These are phyloP conservation scores for Fusarium odoratissimum DNA, from an alignment of 2,329 filamentous ascomycete species.

Conservation along the genomic window DNA sequence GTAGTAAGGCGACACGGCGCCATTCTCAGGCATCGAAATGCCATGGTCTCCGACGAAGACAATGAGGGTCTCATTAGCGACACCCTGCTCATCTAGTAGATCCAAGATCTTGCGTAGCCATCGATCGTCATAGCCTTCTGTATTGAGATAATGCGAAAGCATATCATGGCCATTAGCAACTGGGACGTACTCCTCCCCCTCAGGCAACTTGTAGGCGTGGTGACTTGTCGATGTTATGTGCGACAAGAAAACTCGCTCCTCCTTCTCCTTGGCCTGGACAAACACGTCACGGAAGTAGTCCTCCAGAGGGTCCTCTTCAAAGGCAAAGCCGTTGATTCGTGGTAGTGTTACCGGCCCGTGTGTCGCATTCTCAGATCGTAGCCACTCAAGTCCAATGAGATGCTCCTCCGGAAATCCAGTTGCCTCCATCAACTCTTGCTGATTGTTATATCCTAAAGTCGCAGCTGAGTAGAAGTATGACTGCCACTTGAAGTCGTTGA, in stretches of 20 bases:
- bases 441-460: constrained; percentile 49
- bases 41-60: constrained; percentile 51
- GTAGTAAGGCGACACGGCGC: constrained; percentile 46
- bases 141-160: constrained; percentile 49
- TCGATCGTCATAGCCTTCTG: constrained; percentile 48
- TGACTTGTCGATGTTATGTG: constrained; percentile 44
- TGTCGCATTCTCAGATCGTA: constrained; percentile 46
- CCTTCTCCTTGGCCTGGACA: constrained; percentile 44
- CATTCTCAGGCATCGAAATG: constrained; percentile 49
- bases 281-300: constrained; percentile 51
- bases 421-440: constrained; percentile 45
- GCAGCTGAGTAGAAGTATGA: constrained; percentile 50
- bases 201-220: constrained; percentile 48
- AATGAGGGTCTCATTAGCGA: constrained; percentile 50
- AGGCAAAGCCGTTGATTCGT: constrained; percentile 52
- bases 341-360: constrained; percentile 46
- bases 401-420: constrained; percentile 46
- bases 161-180: constrained; percentile 44
- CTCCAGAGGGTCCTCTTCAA: constrained; percentile 47
- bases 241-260: constrained; percentile 40
- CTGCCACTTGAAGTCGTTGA: constrained; percentile 45
- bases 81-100: constrained; percentile 48
- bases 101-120: constrained; percentile 48
- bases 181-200: constrained; percentile 42
- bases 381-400: constrained; percentile 46